phyloP scores from a whole-genome alignment of 192 early-diverging fungal species.

The Piromyces finnis region DNA sequence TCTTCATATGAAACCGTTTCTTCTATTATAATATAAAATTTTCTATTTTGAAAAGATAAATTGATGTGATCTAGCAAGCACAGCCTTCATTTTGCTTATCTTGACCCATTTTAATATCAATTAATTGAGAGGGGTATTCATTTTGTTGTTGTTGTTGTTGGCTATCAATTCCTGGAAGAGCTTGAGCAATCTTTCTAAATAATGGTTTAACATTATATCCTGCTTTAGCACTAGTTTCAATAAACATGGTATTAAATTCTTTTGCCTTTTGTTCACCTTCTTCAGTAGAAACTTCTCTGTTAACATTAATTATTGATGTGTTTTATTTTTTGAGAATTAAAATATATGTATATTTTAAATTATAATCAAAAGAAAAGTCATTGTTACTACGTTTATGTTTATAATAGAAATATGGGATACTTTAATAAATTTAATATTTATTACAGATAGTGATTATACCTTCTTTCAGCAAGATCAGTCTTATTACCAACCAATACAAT shows the following conservation, averaged over 20 bases:
- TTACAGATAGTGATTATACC: too few species aligned
- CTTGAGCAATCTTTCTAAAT: conserved; percentile 92
- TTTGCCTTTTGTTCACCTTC: conserved; percentile 96
- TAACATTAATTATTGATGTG: not conserved
- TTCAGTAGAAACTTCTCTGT: conserved; percentile 78
- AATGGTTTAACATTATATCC: conserved; percentile 97
- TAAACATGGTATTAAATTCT: conserved; percentile 94
- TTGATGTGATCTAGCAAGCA: not conserved
- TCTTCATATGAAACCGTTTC: too few species aligned
- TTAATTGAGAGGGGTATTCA: not conserved
- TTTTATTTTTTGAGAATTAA: too few species aligned
- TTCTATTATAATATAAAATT: too few species aligned
- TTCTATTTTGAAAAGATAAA: too few species aligned
- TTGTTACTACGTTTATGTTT: too few species aligned
- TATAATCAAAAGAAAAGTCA: too few species aligned
- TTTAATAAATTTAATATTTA: too few species aligned
- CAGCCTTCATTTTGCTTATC: not conserved
- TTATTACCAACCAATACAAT: conserved; percentile 99
- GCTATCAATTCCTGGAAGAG: conserved; percentile 64
- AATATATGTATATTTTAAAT: too few species aligned
- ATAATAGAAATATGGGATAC: too few species aligned
- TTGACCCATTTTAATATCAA: not conserved
- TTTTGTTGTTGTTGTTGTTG: not conserved
- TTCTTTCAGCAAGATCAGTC: conserved; percentile 89
- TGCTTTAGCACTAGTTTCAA: conserved; percentile 98